Evolutionary conservation across 208 protist genomes (phyloP).

Genomic region (Angomonas deanei): DNA sequence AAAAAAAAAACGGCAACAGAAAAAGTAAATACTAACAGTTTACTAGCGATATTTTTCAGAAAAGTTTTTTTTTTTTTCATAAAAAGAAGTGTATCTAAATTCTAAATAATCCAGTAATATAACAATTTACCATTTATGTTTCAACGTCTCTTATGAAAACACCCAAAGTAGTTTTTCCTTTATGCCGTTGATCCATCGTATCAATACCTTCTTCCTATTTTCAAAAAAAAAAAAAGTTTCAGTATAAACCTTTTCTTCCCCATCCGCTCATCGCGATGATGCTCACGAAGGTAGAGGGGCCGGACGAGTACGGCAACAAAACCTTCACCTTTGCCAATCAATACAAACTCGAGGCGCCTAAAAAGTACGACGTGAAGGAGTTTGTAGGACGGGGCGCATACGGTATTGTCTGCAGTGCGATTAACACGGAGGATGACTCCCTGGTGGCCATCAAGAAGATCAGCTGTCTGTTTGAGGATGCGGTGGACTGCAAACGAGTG

Average conservation of each 20-base stretch:
- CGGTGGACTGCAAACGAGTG: slow-evolving; percentile 84
- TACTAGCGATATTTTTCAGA: slow-evolving; percentile 8
- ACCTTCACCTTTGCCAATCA: slow-evolving; percentile 66
- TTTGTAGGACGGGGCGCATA: slow-evolving; percentile 88
- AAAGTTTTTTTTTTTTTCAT: neutral
- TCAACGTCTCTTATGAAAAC: too few species aligned
- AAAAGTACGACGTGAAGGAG: slow-evolving; percentile 57
- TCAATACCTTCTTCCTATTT: slow-evolving; percentile 3
- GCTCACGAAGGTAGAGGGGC: slow-evolving; percentile 61
- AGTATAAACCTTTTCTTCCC: slow-evolving; percentile 7
- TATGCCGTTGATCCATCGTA: too few species aligned
- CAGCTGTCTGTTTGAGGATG: slow-evolving; percentile 92
- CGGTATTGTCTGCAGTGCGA: slow-evolving; percentile 81
- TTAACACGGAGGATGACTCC: slow-evolving; percentile 50
- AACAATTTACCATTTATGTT: too few species aligned
- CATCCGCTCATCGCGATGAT: slow-evolving; percentile 28
- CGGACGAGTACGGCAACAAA: slow-evolving; percentile 56
- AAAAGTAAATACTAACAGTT: slow-evolving; percentile 7
- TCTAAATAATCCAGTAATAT: slow-evolving; percentile 5
- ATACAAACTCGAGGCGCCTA: slow-evolving; percentile 56
- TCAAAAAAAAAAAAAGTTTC: neutral
- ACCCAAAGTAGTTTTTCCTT: too few species aligned
- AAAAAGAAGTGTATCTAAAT: slow-evolving; percentile 1
- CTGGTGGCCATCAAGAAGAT: slow-evolving; percentile 98
- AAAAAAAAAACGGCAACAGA: slow-evolving; percentile 8